These are phyloP conservation scores for Eutrema salsugineum DNA, from an alignment of 441 rosid genomes.

Conservation along the genomic window DNA sequence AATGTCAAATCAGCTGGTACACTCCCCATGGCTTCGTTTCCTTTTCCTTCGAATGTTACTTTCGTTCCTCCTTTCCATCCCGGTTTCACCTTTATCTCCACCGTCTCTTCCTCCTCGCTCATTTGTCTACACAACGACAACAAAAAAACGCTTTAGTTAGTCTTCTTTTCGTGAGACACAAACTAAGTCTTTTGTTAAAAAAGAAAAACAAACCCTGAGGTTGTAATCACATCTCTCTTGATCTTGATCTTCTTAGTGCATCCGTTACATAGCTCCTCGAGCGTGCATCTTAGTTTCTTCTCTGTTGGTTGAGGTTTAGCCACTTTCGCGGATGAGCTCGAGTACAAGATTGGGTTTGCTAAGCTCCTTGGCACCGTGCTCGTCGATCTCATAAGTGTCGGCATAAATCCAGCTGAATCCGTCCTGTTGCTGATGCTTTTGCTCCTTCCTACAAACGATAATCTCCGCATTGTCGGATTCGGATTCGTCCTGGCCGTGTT, in stretches of 20 bases:
- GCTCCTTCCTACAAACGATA: conserved; percentile 24
- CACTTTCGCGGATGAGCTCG: conserved; percentile 50
- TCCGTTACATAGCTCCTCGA: conserved; percentile 82
- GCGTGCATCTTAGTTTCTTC: conserved; percentile 67
- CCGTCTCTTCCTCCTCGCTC: conserved; percentile 53
- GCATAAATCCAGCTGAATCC: conserved; percentile 18
- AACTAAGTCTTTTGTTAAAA: not conserved
- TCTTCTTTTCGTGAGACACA: not conserved
- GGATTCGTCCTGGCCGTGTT: conserved; percentile 18
- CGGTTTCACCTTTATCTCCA: conserved; percentile 68
- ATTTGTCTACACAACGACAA: conserved; percentile 12
- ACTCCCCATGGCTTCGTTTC: conserved; percentile 57
- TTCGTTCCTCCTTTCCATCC: conserved; percentile 86
- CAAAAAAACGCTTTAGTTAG: not conserved
- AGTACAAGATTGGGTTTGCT: conserved; percentile 59
- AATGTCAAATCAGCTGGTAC: conserved; percentile 67
- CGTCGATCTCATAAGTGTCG: conserved; percentile 26
- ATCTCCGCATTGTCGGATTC: not conserved
- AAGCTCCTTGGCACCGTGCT: conserved; percentile 35
- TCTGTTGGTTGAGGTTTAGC: conserved; percentile 61
- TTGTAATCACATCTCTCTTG: conserved; percentile 62
- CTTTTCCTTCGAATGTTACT: conserved; percentile 78
- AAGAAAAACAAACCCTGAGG: conserved; percentile 48
- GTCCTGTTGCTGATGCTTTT: conserved; percentile 24
- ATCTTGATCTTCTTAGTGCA: conserved; percentile 71